Conservation (phyloP, 1,284 basidiomycete genomes). For the Ceratobasidium papillatum region DNA sequence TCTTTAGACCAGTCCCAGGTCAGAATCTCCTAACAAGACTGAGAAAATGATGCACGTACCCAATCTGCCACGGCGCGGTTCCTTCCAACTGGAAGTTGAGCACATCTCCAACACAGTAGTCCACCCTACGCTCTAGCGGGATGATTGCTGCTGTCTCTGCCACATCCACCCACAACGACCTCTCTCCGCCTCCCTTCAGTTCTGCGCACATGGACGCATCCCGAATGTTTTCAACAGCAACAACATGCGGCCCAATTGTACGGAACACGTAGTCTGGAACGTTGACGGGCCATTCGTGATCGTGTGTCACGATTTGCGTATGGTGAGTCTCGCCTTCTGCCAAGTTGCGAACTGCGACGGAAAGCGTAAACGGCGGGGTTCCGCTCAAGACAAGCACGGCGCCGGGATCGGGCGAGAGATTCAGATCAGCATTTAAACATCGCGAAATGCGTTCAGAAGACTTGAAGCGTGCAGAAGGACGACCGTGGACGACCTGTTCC, state of each 20-base stretch:
- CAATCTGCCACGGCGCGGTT: conserved; percentile 93
- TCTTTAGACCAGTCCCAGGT: conserved; percentile 53
- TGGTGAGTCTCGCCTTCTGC: conserved; percentile 61
- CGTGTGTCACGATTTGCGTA: conserved; percentile 64
- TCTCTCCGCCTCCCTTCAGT: conserved; percentile 64
- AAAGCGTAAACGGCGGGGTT: conserved; percentile 86
- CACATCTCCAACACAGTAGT: conserved; percentile 92
- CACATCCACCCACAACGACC: conserved; percentile 83
- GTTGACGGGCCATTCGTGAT: conserved; percentile 75
- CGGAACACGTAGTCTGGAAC: conserved; percentile 76
- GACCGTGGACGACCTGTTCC: conserved; percentile 81
- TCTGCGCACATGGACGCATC: conserved; percentile 83
- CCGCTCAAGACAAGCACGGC: conserved; percentile 74
- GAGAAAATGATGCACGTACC: conserved; percentile 58
- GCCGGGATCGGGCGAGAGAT: conserved; percentile 59
- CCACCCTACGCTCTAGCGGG: conserved; percentile 76
- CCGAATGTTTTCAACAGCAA: conserved; percentile 76
- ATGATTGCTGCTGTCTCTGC: conserved; percentile 94
- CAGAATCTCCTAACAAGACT: conserved; percentile 33
- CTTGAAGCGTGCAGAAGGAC: conserved; percentile 81
- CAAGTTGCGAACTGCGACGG: conserved; percentile 77
- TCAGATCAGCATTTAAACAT: conserved; percentile 75
- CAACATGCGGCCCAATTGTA: conserved; percentile 80
- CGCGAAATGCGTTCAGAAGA: conserved; percentile 72
- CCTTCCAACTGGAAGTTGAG: conserved; percentile 94